phyloP scores from a whole-genome alignment of 257 asterid species.

The Przewalskia tangutica region DNA sequence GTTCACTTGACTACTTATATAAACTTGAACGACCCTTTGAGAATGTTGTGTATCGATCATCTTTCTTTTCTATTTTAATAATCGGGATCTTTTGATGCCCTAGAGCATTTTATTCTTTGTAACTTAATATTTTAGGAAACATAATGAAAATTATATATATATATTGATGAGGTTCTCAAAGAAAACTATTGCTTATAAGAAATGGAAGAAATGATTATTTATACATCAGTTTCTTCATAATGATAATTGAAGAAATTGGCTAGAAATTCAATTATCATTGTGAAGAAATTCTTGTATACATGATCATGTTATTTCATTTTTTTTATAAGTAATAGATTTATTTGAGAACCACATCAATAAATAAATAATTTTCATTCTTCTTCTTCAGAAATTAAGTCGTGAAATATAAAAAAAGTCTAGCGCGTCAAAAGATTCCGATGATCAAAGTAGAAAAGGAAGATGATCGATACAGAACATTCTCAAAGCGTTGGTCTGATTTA shows the following conservation, averaged over 20 bases:
- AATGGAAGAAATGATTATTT: too few species aligned
- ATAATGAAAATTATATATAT: slow-evolving; percentile 13
- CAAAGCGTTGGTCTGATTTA: slow-evolving; percentile 21
- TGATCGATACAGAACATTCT: slow-evolving; percentile 23
- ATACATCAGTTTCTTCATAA: too few species aligned
- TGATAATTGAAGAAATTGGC: too few species aligned
- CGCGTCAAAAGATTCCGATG: slow-evolving; percentile 26
- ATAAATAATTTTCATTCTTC: slow-evolving; percentile 7
- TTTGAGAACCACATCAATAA: neutral
- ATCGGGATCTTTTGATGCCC: slow-evolving; percentile 29
- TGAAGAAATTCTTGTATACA: too few species aligned
- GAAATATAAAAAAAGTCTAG: slow-evolving; percentile 12
- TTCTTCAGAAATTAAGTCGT: neutral
- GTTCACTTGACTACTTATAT: slow-evolving; percentile 24
- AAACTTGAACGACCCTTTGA: slow-evolving; percentile 23
- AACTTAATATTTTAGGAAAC: neutral
- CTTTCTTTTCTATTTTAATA: slow-evolving; percentile 8
- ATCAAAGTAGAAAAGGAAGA: slow-evolving; percentile 10
- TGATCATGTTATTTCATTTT: too few species aligned
- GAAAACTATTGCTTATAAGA: neutral
- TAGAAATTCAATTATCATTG: too few species aligned
- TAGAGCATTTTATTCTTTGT: slow-evolving; percentile 8
- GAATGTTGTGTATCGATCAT: slow-evolving; percentile 22
- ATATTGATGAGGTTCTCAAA: neutral
- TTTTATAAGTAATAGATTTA: too few species aligned